Percentiles rank a stretch among this genome's conserved stretches.
phyloP scores from a whole-genome alignment of 768 basidiomycete species.

The Tulasnella calospora region DNA sequence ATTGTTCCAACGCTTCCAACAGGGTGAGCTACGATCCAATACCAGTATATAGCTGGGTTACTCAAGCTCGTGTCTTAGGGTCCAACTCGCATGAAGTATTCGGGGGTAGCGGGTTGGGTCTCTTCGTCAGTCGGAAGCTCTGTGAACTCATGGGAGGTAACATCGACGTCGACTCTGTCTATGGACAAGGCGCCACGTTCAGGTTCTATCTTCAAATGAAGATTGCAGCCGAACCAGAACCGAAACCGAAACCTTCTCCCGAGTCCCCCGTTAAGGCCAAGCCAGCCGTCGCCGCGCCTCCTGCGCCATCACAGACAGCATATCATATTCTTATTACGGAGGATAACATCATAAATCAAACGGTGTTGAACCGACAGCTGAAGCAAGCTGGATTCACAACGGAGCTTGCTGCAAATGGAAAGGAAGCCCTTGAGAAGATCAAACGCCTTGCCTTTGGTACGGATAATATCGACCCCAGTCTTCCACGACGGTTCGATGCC shows the following conservation, averaged over 20 bases:
- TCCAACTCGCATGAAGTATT: slow-evolving; percentile 32
- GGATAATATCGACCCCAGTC: slow-evolving; percentile 8
- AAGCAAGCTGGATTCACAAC: slow-evolving; percentile 31
- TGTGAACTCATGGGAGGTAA: slow-evolving; percentile 35
- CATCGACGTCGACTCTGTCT: slow-evolving; percentile 39
- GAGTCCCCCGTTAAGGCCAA: neutral
- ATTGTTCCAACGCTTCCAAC: slow-evolving; percentile 40
- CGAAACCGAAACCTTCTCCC: neutral
- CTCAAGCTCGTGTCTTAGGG: neutral
- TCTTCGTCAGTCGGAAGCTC: slow-evolving; percentile 39
- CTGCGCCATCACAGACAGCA: slow-evolving; percentile 7
- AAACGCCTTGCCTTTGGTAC: slow-evolving; percentile 15
- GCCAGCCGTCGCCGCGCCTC: neutral
- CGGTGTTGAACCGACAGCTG: slow-evolving; percentile 32
- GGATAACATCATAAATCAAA: slow-evolving; percentile 34
- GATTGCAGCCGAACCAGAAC: neutral
- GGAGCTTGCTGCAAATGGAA: slow-evolving; percentile 31
- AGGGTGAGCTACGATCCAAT: slow-evolving; percentile 34
- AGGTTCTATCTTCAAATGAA: slow-evolving; percentile 37
- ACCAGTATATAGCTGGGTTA: slow-evolving; percentile 24
- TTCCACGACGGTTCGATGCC: slow-evolving; percentile 29
- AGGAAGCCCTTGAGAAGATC: slow-evolving; percentile 32
- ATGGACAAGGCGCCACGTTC: slow-evolving; percentile 40
- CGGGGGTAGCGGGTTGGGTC: slow-evolving; percentile 37
- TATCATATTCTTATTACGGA: slow-evolving; percentile 32